phyloP scores from a whole-genome alignment of 176 grass and related monocot genomes.

The Zoysia japonica region DNA sequence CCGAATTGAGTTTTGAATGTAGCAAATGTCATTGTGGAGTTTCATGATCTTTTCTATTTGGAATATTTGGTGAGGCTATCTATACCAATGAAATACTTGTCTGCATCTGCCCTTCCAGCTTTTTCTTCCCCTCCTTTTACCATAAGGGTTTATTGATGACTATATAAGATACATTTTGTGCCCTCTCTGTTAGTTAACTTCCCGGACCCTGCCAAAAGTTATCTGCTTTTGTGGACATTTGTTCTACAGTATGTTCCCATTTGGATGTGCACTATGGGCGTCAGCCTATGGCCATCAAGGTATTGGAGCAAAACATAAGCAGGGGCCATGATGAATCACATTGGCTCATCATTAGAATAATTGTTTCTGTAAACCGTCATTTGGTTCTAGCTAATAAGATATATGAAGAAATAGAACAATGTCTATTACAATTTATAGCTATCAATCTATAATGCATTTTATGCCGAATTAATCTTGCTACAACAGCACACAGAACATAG shows the following conservation, averaged over 20 bases:
- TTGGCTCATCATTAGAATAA: not conserved
- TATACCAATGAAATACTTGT: not conserved
- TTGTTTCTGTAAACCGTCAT: slow-evolving; percentile 3
- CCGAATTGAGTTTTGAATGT: not conserved
- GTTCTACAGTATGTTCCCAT: not conserved
- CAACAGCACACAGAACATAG: not conserved
- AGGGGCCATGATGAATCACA: not conserved
- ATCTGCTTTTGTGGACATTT: not conserved
- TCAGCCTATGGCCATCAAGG: not conserved
- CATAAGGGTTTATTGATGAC: not conserved
- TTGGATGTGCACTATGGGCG: slow-evolving; percentile 5
- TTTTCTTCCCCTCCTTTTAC: not conserved
- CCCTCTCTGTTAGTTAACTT: not conserved
- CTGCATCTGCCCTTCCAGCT: not conserved
- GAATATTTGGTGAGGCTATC: not conserved
- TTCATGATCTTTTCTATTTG: not conserved
- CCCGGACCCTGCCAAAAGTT: not conserved
- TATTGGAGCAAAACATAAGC: not conserved
- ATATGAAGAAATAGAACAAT: not conserved
- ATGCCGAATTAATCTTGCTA: not conserved
- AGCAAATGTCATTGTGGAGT: not conserved
- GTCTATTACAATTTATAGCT: not conserved
- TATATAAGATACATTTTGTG: not conserved
- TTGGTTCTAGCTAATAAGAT: not conserved
- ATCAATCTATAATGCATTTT: not conserved